Evolutionary conservation across 129 eudicot species (phyloP).

Genomic region (Chrysanthemum lavandulifolium): DNA sequence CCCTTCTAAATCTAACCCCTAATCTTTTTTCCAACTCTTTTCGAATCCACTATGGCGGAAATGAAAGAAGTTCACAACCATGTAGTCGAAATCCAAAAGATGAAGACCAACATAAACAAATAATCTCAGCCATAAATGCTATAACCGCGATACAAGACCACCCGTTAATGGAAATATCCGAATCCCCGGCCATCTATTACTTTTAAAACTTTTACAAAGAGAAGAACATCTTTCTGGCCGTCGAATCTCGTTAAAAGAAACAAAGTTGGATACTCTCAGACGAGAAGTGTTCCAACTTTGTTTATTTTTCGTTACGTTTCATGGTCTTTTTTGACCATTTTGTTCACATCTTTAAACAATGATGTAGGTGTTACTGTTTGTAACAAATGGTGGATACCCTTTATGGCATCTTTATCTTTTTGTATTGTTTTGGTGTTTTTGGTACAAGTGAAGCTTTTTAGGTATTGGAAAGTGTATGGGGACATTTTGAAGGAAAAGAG

Average conservation of each 20-base stretch:
- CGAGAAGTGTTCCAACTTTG: slow-evolving; percentile 72
- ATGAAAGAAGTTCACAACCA: slow-evolving; percentile 40
- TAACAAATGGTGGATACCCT: slow-evolving; percentile 76
- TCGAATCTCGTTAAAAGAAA: slow-evolving; percentile 50
- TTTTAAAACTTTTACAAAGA: slow-evolving; percentile 83
- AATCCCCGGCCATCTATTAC: slow-evolving; percentile 80
- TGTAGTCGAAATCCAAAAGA: slow-evolving; percentile 62
- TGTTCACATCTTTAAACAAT: slow-evolving; percentile 43
- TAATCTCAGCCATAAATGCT: slow-evolving; percentile 37
- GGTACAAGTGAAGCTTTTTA: slow-evolving; percentile 62
- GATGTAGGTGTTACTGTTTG: slow-evolving; percentile 29
- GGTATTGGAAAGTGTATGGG: slow-evolving; percentile 67
- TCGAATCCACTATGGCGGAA: slow-evolving; percentile 48
- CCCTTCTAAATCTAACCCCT: background rate
- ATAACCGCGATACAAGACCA: slow-evolving; percentile 67
- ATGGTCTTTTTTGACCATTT: slow-evolving; percentile 57
- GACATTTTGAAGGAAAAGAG: slow-evolving; percentile 52
- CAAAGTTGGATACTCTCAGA: slow-evolving; percentile 43
- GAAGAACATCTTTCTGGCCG: slow-evolving; percentile 73
- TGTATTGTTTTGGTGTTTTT: slow-evolving; percentile 47
- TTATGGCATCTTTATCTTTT: slow-evolving; percentile 42
- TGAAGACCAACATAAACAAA: slow-evolving; percentile 52
- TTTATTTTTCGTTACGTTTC: slow-evolving; percentile 67
- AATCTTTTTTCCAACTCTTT: background rate
- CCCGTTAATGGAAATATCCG: slow-evolving; percentile 78